These are phyloP conservation scores for Trichosporon sp. DNA, from an alignment of 1,284 basidiomycete genomes.

Conservation along the genomic window DNA sequence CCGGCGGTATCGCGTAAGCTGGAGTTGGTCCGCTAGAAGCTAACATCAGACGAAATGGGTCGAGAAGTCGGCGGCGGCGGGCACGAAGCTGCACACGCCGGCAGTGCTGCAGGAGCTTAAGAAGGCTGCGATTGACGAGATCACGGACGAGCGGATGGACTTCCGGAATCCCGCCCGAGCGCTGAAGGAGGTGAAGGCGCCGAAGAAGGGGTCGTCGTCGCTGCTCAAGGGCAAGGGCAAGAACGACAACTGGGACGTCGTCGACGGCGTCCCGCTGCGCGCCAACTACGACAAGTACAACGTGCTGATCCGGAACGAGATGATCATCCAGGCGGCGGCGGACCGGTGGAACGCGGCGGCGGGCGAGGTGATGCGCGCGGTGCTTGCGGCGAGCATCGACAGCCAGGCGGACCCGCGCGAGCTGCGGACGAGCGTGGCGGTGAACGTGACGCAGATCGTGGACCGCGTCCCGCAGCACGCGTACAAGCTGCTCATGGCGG, in stretches of 20 bases:
- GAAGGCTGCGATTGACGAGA: slow-evolving; percentile 6
- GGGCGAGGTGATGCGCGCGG: slow-evolving; percentile 64
- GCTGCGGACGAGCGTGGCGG: slow-evolving; percentile 26
- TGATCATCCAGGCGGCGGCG: slow-evolving; percentile 67
- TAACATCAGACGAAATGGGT: slow-evolving; percentile 24
- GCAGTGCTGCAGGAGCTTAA: slow-evolving; percentile 41
- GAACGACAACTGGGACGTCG: slow-evolving; percentile 13
- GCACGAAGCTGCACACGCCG: slow-evolving; percentile 45
- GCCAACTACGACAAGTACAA: slow-evolving; percentile 86
- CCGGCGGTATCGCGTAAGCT: slow-evolving; percentile 29
- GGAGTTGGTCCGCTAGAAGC: background rate
- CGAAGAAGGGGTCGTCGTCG: slow-evolving; percentile 8
- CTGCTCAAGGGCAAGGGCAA: slow-evolving; percentile 18
- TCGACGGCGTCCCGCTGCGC: slow-evolving; percentile 31
- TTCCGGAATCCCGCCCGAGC: slow-evolving; percentile 33
- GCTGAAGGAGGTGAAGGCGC: slow-evolving; percentile 22
- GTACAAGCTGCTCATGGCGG: slow-evolving; percentile 29
- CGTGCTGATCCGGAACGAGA: slow-evolving; percentile 78
- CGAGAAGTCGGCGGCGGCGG: slow-evolving; percentile 22
- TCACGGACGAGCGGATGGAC: slow-evolving; percentile 30
- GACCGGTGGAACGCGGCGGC: slow-evolving; percentile 74
- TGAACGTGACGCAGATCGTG: slow-evolving; percentile 36
- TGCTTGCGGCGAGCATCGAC: slow-evolving; percentile 64
- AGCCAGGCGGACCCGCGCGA: slow-evolving; percentile 53
- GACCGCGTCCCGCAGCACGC: slow-evolving; percentile 24